Percentiles rank a stretch among this genome's conserved stretches.
Evolutionary conservation across 2,329 filamentous ascomycete species (phyloP).

Genomic region (Arachnomyces sp.): DNA sequence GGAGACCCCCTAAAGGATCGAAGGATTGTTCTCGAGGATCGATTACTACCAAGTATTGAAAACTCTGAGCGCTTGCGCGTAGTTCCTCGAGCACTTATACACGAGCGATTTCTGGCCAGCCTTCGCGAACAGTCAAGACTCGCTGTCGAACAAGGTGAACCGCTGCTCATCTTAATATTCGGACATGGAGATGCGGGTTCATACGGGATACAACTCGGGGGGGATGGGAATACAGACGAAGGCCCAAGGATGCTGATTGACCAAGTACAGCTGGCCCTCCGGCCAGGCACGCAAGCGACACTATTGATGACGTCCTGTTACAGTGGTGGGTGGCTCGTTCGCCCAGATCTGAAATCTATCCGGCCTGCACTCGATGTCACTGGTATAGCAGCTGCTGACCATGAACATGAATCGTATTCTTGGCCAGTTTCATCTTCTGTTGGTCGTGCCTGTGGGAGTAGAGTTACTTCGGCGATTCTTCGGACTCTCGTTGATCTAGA

Average conservation of each 20-base stretch:
- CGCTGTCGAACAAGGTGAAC: constrained; percentile 7
- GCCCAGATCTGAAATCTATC: background rate
- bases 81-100: constrained; percentile 7
- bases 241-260: constrained; percentile 5
- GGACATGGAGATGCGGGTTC: constrained; percentile 9
- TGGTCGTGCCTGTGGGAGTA: constrained; percentile 9
- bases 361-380: too few relatives aligned
- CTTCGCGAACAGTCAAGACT: constrained; percentile 9
- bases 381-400: constrained; percentile 7
- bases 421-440: constrained; percentile 8
- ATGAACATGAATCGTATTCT: constrained; percentile 3
- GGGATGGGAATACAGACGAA: background rate
- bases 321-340: background rate
- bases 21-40: constrained; percentile 10
- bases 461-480: constrained; percentile 11
- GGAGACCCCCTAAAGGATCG: constrained; percentile 7
- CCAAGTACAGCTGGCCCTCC: constrained; percentile 5
- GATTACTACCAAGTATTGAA: constrained; percentile 5
- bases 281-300: constrained; percentile 3
- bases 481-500: constrained; percentile 3
- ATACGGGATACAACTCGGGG: constrained; percentile 8
- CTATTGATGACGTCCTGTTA: background rate
- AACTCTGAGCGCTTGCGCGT: constrained; percentile 8
- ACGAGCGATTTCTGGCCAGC: constrained; percentile 10
- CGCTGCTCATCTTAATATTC: constrained; percentile 12